A percentile compares a stretch with the other conserved stretches of the same genome.
Conservation (phyloP, 148 eudicot species). For the Camellia japonica region DNA sequence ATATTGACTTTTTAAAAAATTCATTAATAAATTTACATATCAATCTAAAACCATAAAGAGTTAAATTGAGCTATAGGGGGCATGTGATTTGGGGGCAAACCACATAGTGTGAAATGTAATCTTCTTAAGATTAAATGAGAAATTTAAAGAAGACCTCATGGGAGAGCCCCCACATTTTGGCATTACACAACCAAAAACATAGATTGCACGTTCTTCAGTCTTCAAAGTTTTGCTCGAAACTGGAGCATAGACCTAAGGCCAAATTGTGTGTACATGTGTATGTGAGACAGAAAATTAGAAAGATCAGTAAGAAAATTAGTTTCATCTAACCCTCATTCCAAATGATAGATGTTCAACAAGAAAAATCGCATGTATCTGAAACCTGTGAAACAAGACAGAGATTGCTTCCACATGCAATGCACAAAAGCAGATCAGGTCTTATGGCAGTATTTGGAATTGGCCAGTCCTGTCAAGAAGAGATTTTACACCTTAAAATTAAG, state of each 20-base stretch:
- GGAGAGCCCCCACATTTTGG: slow-evolving; percentile 47
- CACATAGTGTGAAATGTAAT: too few relatives aligned
- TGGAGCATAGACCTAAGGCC: slow-evolving; percentile 76
- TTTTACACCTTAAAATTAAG: not conserved
- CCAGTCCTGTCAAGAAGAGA: slow-evolving; percentile 62
- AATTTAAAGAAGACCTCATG: slow-evolving; percentile 31
- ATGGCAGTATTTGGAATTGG: slow-evolving; percentile 43
- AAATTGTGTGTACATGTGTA: not conserved
- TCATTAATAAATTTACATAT: too few relatives aligned
- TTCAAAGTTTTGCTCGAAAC: slow-evolving; percentile 38
- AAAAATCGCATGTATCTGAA: slow-evolving; percentile 7
- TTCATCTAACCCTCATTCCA: not conserved
- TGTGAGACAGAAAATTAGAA: not conserved
- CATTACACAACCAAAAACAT: slow-evolving; percentile 62
- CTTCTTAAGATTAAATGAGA: not conserved
- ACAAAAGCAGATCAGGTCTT: slow-evolving; percentile 41
- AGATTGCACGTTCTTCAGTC: slow-evolving; percentile 72
- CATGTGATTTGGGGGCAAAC: too few relatives aligned
- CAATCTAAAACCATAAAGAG: too few relatives aligned
- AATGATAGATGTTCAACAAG: not conserved
- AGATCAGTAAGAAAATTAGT: too few relatives aligned
- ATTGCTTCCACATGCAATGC: slow-evolving; percentile 50
- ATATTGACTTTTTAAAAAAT: too few relatives aligned
- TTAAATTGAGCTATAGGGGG: too few relatives aligned
- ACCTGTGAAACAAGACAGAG: slow-evolving; percentile 80